phyloP scores from a whole-genome alignment of 2,329 filamentous ascomycete genomes.

The Pezicula neosporulosa region DNA sequence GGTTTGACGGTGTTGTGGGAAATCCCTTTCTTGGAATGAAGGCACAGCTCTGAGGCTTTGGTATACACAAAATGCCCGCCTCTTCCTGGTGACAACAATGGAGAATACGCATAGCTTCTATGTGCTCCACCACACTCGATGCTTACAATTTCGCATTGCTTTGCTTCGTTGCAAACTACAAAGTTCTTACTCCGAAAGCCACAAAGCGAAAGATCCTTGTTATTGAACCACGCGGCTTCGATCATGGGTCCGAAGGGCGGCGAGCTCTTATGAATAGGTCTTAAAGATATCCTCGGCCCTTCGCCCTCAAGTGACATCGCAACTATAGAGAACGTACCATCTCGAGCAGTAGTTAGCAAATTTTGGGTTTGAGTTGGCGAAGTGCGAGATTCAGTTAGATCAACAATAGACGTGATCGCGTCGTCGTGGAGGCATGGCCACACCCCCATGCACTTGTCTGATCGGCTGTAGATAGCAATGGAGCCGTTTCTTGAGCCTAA shows the following conservation, averaged over 20 bases:
- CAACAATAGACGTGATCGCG: conserved; percentile 64
- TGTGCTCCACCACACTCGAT: conserved; percentile 85
- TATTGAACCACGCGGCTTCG: conserved; percentile 64
- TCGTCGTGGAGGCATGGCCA: conserved; percentile 36
- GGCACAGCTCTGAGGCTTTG: conserved; percentile 54
- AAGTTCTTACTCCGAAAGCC: conserved; percentile 82
- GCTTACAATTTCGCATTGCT: conserved; percentile 63
- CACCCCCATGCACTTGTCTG: conserved; percentile 22
- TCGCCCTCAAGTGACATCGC: not conserved
- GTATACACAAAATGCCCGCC: conserved; percentile 69
- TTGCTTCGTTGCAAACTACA: conserved; percentile 74
- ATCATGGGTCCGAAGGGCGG: conserved; percentile 74
- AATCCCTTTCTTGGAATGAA: conserved; percentile 34
- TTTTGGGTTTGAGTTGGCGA: conserved; percentile 23
- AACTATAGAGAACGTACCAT: conserved; percentile 71
- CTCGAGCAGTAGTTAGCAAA: conserved; percentile 71
- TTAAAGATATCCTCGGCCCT: conserved; percentile 25
- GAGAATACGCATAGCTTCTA: conserved; percentile 63
- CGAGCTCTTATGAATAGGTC: conserved; percentile 62
- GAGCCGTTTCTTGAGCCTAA: conserved; percentile 55
- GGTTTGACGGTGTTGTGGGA: conserved; percentile 50
- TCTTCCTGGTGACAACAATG: conserved; percentile 14
- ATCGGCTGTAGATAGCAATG: conserved; percentile 41
- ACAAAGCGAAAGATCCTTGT: conserved; percentile 62
- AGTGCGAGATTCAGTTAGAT: conserved; percentile 31